Evolutionary conservation across 306 rosid genomes (phyloP), one percentile per base, ranked within the genome.

Genomic region (Inga oerstediana): DNA sequence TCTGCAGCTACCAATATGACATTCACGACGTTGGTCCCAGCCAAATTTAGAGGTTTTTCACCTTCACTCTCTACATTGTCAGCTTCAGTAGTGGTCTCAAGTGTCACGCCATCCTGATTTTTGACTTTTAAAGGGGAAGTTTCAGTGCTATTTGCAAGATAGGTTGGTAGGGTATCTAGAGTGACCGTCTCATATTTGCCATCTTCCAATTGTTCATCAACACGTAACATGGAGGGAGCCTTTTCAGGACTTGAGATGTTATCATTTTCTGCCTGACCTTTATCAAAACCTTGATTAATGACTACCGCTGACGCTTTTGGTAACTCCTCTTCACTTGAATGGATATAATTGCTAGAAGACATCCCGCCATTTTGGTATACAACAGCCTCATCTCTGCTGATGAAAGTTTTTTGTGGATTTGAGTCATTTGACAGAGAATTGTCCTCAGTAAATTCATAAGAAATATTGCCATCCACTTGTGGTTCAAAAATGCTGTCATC

Each of bases 21-120:
- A 82, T 96, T 96, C 98, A 96, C 94, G 77, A 88, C 97, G 81
- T 96, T 96, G 24, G 75, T 81, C 81, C 97, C 98, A 68, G 99
- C 98, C 94, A 96, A 84, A 16, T 98, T 97, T 76, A 93, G 92
- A 48, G 89, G 79, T 8, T 90, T 87, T 68, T 74, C 88, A 35
- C 66, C 84, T 79, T 82, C 92, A 3, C 34, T 77, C 62, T 54
- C 81, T 75, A 75, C 68, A 80, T 77, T 81, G 11, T 73, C 43
- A 45, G 78, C 80, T 73, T 72, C 88, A 75, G 39, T 30, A 74
- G 82, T 69, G 58, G 74, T 82, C 78, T 80, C 86, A 32, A 8
- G 48, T 77, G 30, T 79, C 51, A 14, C 22, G 30, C 64, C 74
- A 46, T 82, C 77, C 62, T 64, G 77, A 76, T 71, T 82, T 80